Percentiles rank a stretch among this genome's conserved stretches.
These are phyloP conservation scores for Pythium coloratum DNA, from an alignment of 352 stramenopile species.

Conservation along the genomic window DNA sequence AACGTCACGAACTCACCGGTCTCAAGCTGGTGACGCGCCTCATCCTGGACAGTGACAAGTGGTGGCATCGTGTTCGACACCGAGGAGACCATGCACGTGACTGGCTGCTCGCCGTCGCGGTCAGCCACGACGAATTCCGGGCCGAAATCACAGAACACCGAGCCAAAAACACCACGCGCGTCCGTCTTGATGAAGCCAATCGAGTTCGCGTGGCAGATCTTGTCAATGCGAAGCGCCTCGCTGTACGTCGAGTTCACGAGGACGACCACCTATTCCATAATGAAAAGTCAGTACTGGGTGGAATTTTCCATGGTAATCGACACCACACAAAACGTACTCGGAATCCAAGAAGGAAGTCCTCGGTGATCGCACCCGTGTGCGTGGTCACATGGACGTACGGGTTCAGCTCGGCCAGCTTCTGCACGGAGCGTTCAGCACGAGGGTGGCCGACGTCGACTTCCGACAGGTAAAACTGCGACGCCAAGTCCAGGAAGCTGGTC, in stretches of 20 bases:
- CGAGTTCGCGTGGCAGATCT: constrained; percentile 80
- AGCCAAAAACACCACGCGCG: constrained; percentile 92
- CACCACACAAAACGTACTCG: constrained; percentile 46
- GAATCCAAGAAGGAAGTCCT: constrained; percentile 70
- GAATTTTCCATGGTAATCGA: background rate
- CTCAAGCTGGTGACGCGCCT: constrained; percentile 96
- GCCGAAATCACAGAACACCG: constrained; percentile 98
- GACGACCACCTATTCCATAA: constrained; percentile 65
- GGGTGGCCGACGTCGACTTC: constrained; percentile 85
- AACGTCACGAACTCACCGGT: constrained; percentile 97
- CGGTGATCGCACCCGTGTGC: constrained; percentile 65
- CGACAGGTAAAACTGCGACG: constrained; percentile 96
- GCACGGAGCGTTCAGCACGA: constrained; percentile 82
- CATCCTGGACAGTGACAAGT: constrained; percentile 97
- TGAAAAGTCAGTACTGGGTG: background rate
- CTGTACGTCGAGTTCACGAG: constrained; percentile 78
- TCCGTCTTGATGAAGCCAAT: constrained; percentile 94
- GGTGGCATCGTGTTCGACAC: constrained; percentile 83
- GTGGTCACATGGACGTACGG: constrained; percentile 92
- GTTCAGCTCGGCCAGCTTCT: constrained; percentile 96
- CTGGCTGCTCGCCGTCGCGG: constrained; percentile 91
- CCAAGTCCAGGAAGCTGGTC: constrained; percentile 86
- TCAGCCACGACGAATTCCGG: constrained; percentile 94
- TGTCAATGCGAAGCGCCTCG: constrained; percentile 74
- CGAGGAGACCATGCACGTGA: constrained; percentile 93